Conservation (phyloP, 257 asterid genomes). For the Lycium ferocissimum region DNA sequence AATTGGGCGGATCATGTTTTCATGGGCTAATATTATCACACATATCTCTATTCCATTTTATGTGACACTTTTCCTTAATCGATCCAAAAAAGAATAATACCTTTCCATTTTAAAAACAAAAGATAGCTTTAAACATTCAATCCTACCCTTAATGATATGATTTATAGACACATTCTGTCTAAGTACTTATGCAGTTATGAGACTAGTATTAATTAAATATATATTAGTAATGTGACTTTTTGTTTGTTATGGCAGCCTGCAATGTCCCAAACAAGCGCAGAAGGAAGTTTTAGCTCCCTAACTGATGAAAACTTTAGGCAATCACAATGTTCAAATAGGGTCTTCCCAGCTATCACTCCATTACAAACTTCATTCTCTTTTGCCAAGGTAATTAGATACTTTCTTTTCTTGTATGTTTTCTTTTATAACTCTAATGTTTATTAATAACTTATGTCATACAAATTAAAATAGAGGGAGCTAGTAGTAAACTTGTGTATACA, state of each 20-base stretch:
- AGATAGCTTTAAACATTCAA: background rate
- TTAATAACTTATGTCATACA: background rate
- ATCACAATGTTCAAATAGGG: background rate
- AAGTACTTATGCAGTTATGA: no score
- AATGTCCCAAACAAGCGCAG: slow-evolving; percentile 9
- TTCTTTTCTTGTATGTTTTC: background rate
- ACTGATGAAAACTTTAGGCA: background rate
- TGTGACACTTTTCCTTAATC: no score
- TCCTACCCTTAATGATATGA: background rate
- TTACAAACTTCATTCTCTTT: slow-evolving; percentile 23
- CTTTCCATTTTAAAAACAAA: background rate
- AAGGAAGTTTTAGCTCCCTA: slow-evolving; percentile 19
- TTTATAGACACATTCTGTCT: background rate
- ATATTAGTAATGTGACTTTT: background rate
- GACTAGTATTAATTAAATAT: no score
- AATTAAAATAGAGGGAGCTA: background rate
- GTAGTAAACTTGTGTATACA: no score
- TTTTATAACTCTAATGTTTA: background rate
- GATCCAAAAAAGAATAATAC: background rate
- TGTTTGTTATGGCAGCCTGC: slow-evolving; percentile 21
- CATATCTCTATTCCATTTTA: no score
- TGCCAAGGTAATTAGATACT: background rate
- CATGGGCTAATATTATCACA: no score
- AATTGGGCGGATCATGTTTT: no score
- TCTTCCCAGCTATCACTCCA: slow-evolving; percentile 23